Base-by-base conservation (phyloP, 192 early-diverging fungal species). In the Diversispora eburnea region DNA sequence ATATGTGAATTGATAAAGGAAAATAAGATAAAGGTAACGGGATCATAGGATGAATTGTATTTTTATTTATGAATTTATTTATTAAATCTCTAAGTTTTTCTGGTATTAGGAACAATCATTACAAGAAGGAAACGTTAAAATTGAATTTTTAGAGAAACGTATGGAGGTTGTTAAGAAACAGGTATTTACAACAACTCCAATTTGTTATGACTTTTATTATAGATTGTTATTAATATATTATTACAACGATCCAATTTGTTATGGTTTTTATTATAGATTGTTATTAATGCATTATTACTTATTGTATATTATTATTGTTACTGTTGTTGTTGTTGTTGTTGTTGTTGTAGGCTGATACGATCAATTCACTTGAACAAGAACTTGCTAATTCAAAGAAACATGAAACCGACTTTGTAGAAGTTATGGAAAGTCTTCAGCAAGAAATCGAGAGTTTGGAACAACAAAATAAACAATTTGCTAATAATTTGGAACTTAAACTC, bases 91-190 rank as follows among this genome's bases (percentile, higher is more conserved):
- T 39, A 12, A 45, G 22, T 33, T 8, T 48, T 5, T 39, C 0
- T 15, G 13, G 47, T 47, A 19, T 13, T 66, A 93, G 84, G 94
- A 97, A 70, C 88, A 95, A 84, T 66, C 81, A 10, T 73, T 94
- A 47, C 91, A 92, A 77, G 94, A 97, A 78, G 79, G 77, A 15
- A 72, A 76, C 42, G 86, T 95, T 63, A 91, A 90, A 77, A 86
- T 93, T 4, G 91, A 92, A 56, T 76, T 94, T 65, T 86, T 94
- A n/a, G 93, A 93, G 78, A 93, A 89, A 77, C 87, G 91, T 39
- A 85, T 86, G 60, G 92, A 90, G 48, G 56, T 78, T n/a, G 82
- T 86, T 64, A 87, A 85, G 48, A 87, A 91, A 67, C 88, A 92
- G 59, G 79, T 85, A 39, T 67, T 70, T 75, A 63, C 54, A 49